Percentiles rank a stretch among this genome's conserved stretches.
These are phyloP conservation scores for Apiospora pterosperma DNA, from an alignment of 2,329 filamentous ascomycete genomes.

Conservation along the genomic window DNA sequence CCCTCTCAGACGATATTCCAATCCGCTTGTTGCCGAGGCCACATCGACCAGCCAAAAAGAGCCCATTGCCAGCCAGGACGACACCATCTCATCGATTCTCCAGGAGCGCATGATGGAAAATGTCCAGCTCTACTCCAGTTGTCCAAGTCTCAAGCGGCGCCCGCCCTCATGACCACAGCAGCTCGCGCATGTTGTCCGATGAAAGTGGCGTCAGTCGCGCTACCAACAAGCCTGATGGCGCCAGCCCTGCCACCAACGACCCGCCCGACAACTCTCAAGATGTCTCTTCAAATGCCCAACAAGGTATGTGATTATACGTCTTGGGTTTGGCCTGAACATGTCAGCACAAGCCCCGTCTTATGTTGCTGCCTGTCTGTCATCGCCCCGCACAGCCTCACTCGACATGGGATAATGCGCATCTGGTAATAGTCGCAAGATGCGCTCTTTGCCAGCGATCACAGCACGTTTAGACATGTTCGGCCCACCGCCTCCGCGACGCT, in stretches of 20 bases:
- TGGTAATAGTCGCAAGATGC: neutral
- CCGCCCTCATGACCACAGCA: constrained; percentile 4
- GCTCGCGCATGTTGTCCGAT: neutral
- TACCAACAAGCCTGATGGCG: neutral
- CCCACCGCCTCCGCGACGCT: neutral
- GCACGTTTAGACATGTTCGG: neutral
- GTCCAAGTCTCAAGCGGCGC: constrained; percentile 18
- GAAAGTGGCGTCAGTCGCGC: neutral
- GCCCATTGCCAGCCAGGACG: neutral
- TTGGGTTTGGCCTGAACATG: neutral
- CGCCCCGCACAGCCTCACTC: neutral
- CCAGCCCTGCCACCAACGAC: neutral
- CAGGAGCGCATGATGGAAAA: constrained; percentile 20
- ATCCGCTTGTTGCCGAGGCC: neutral
- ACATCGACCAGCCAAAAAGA: neutral
- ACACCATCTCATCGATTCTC: neutral
- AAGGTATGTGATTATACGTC: neutral
- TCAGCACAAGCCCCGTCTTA: neutral
- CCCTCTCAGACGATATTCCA: neutral
- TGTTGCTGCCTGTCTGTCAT: neutral
- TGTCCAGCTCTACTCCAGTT: constrained; percentile 22
- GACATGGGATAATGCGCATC: neutral
- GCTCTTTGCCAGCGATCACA: neutral
- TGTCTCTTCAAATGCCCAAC: neutral
- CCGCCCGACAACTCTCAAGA: neutral